phyloP scores from a whole-genome alignment of 305 asterid genomes.

The Coffea humblotiana region DNA sequence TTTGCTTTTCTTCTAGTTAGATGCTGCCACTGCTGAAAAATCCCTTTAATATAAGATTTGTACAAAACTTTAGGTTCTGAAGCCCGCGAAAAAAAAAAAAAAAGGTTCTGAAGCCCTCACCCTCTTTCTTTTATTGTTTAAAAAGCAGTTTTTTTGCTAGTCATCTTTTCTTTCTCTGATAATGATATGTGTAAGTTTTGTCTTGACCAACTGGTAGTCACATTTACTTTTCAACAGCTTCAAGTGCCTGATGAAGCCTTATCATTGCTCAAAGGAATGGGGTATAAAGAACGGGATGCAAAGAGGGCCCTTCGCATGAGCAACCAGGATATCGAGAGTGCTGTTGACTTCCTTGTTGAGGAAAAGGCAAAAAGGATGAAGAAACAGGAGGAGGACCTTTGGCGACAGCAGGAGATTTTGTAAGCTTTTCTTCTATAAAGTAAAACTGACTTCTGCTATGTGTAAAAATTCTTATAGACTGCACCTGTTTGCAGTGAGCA shows the following conservation, averaged over 20 bases:
- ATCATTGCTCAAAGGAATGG: slow-evolving; percentile 76
- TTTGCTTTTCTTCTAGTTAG: background rate
- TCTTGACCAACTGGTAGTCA: background rate
- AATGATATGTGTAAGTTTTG: background rate
- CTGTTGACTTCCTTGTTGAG: slow-evolving; percentile 81
- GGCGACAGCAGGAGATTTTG: slow-evolving; percentile 60
- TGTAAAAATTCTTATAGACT: slow-evolving; percentile 13
- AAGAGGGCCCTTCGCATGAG: slow-evolving; percentile 91
- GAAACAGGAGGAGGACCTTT: slow-evolving; percentile 60
- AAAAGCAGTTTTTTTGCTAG: background rate
- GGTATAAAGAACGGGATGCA: slow-evolving; percentile 68
- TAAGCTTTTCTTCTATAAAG: slow-evolving; percentile 33
- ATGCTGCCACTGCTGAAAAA: background rate
- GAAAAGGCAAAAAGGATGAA: slow-evolving; percentile 55
- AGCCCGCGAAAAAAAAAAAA: background rate
- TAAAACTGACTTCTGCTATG: background rate
- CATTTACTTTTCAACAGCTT: slow-evolving; percentile 49
- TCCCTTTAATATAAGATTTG: background rate
- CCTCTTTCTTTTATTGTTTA: background rate
- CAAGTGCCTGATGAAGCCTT: slow-evolving; percentile 87
- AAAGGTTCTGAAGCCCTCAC: background rate
- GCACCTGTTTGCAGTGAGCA: slow-evolving; percentile 65
- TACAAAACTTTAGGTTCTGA: background rate
- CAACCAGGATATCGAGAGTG: slow-evolving; percentile 71
- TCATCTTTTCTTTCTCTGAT: background rate